Conservation (phyloP, 2,329 filamentous ascomycete genomes). For the Ophiocordyceps robertsii region DNA sequence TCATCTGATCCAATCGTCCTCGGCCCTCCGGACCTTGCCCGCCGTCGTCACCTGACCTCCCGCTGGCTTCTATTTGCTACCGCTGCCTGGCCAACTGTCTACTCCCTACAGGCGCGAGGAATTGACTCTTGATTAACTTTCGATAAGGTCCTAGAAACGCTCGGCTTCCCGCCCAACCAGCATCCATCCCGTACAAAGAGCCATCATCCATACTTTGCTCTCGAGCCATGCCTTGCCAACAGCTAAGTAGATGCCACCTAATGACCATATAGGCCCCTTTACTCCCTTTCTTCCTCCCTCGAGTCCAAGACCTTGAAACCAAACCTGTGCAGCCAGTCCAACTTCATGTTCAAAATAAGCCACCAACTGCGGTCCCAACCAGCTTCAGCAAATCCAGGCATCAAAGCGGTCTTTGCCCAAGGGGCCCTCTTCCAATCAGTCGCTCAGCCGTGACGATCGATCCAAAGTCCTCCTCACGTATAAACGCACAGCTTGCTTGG, state of each 20-base stretch:
- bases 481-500: conserved; percentile 17
- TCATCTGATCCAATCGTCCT: too few species aligned
- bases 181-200: too few species aligned
- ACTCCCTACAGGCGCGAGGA: too few species aligned
- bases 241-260: neutral
- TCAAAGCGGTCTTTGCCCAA: neutral
- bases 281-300: neutral
- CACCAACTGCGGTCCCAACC: neutral
- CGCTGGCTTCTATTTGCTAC: too few species aligned
- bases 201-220: too few species aligned
- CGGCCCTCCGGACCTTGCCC: too few species aligned
- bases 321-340: conserved; percentile 1
- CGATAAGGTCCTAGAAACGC: too few species aligned
- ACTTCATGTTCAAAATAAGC: conserved; percentile 4
- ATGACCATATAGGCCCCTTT: neutral
- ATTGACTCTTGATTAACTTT: too few species aligned
- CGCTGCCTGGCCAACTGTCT: too few species aligned
- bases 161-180: too few species aligned
- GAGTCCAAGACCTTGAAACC: neutral
- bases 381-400: conserved; percentile 1
- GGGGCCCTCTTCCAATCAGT: conserved; percentile 2
- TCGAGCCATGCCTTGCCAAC: neutral
- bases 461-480: conserved; percentile 19
- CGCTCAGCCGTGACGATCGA: conserved; percentile 11
- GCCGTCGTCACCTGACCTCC: too few species aligned